Base-by-base conservation (phyloP, 306 rosid genomes). In the Fagus sylvatica region DNA sequence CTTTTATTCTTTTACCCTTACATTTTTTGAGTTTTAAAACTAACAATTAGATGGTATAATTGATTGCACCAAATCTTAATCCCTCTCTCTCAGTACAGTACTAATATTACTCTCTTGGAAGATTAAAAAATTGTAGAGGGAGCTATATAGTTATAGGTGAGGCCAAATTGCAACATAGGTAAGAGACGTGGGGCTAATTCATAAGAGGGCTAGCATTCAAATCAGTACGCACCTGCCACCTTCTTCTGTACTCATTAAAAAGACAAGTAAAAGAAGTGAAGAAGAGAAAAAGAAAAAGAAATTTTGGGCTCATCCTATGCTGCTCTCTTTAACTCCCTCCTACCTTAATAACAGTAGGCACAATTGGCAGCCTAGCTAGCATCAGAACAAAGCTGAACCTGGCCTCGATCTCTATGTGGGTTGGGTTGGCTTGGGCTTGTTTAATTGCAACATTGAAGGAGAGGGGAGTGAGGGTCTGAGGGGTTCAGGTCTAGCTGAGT, bases 311-410 rank as follows among this genome's bases (percentile, higher is more conserved):
- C 84, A 78, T 74, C 75, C 83, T 77, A 84, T 75, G 53, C 60
- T 57, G 67, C 77, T 32, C 73, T 65, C 78, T 78, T 53, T 46
- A 82, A 39, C 70, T 49, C 79, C 32, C 85, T 75, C 76, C 81
- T 88, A 77, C 82, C 90, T 82, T 82, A 85, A 88, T 86, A 72
- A 83, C 64, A 77, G 72, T 79, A 22, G 28, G 28, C 28, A 83
- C 64, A 77, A 72, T 49, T 72, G 78, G 73, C 95, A 90, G 84
- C 60, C 77, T 73, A 39, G 72, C 89, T 22, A 22, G 28, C 28
- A 22, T 83, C 56, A 28, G 72, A 83, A 80, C 75, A 85, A 79
- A 79, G 87, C 87, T 73, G 88, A 81, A 60, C 79, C 62, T 81
- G 69, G 53, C 39, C 81, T 81, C 77, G 79, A 88, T 77, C 82